Conservation (phyloP, 23 red algal genomes). For the Chondrus crispus region DNA sequence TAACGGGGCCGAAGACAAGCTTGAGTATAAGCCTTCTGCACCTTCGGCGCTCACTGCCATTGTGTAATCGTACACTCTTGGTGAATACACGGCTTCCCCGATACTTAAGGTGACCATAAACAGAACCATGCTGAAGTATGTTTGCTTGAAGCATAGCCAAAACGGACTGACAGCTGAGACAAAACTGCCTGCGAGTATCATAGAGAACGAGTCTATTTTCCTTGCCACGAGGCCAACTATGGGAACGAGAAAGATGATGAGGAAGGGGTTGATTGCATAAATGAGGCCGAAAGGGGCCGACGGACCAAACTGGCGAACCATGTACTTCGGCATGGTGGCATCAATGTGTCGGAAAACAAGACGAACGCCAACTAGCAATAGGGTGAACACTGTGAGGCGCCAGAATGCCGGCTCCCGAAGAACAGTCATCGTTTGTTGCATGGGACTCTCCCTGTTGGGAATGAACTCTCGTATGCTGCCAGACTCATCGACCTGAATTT, state of each 20-base stretch:
- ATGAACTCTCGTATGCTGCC: slow-evolving; percentile 59
- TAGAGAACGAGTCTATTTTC: slow-evolving; percentile 69
- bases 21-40: slow-evolving; percentile 88
- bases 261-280: slow-evolving; percentile 93
- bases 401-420: slow-evolving; percentile 72
- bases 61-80: slow-evolving; percentile 81
- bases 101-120: slow-evolving; percentile 88
- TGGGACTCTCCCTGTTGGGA: slow-evolving; percentile 49
- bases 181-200: slow-evolving; percentile 86
- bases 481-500: slow-evolving; percentile 73
- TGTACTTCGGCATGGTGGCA: slow-evolving; percentile 92
- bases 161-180: slow-evolving; percentile 74
- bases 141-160: slow-evolving; percentile 67
- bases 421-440: slow-evolving; percentile 50
- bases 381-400: slow-evolving; percentile 82
- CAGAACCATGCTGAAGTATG: slow-evolving; percentile 70
- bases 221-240: slow-evolving; percentile 66
- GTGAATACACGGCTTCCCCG: slow-evolving; percentile 80
- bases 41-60: slow-evolving; percentile 82
- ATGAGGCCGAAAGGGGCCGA: slow-evolving; percentile 89
- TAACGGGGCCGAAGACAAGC: slow-evolving; percentile 81
- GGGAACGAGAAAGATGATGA: slow-evolving; percentile 91
- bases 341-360: slow-evolving; percentile 91
- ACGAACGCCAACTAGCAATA: slow-evolving; percentile 85
- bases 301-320: slow-evolving; percentile 82